These are phyloP conservation scores for Hymenoscyphus linearis DNA, from an alignment of 2,329 filamentous ascomycete species.

Conservation along the genomic window DNA sequence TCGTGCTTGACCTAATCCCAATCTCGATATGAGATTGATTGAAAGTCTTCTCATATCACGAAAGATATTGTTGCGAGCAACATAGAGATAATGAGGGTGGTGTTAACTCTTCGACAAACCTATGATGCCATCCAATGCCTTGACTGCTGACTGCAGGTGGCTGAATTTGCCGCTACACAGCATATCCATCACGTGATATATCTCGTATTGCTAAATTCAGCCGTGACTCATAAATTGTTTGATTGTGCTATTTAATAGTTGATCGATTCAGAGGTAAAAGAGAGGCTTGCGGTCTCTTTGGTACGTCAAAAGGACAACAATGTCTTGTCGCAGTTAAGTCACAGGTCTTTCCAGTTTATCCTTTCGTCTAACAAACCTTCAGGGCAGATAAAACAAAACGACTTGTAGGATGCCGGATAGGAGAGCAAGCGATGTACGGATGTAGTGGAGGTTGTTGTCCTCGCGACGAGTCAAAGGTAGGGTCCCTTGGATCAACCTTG, in stretches of 20 bases:
- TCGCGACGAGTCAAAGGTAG: not conserved
- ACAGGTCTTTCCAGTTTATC: not conserved
- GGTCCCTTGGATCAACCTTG: not conserved
- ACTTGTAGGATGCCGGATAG: not conserved
- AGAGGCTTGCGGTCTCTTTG: not conserved
- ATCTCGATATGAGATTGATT: not conserved
- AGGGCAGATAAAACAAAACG: not conserved
- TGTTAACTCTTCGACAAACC: not conserved
- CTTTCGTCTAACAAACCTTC: not conserved
- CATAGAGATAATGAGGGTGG: not conserved
- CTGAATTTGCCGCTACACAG: too few species aligned
- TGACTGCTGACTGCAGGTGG: too few species aligned
- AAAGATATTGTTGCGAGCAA: not conserved
- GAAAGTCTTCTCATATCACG: not conserved
- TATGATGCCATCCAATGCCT: too few species aligned
- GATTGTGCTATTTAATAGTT: not conserved
- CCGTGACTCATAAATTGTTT: not conserved
- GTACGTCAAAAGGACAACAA: not conserved
- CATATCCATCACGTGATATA: not conserved
- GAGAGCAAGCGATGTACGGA: not conserved
- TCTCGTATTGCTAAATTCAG: not conserved
- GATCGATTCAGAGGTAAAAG: not conserved
- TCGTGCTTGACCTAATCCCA: not conserved
- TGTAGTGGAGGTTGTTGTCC: constrained; percentile 2
- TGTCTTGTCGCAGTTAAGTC: not conserved